Evolutionary conservation across 129 eudicot species (phyloP).

Genomic region (Glebionis coronaria): DNA sequence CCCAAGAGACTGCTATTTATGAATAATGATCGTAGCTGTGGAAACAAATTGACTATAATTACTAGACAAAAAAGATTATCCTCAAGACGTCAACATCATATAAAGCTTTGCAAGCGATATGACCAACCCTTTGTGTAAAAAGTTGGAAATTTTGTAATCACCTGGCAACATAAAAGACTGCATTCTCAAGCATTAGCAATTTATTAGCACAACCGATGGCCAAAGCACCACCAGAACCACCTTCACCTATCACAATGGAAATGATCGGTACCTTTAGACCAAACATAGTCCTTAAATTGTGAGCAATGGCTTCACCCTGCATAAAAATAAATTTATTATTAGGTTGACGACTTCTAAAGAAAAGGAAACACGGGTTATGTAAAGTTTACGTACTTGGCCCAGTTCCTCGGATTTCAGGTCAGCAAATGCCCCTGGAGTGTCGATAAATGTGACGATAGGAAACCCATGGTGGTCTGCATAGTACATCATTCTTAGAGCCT

Average conservation of each 20-base stretch:
- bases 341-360: neutral
- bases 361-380: neutral
- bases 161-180: conserved; percentile 95
- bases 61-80: neutral
- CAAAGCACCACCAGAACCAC: conserved; percentile 92
- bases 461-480: conserved; percentile 98
- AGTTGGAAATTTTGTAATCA: conserved; percentile 21
- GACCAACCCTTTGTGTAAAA: conserved; percentile 4
- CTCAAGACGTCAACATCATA: neutral
- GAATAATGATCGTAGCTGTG: neutral
- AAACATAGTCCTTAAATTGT: conserved; percentile 77
- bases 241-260: conserved; percentile 89
- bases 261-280: conserved; percentile 84
- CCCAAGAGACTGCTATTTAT: neutral
- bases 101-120: neutral
- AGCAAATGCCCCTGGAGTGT: conserved; percentile 97
- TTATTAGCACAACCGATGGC: conserved; percentile 84
- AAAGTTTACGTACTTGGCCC: conserved; percentile 66
- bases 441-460: conserved; percentile 85
- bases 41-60: conserved; percentile 4
- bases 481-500: conserved; percentile 85
- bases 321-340: conserved; percentile 17
- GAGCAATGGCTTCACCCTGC: conserved; percentile 96
- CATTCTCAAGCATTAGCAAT: conserved; percentile 74
- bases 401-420: conserved; percentile 80